These are phyloP conservation scores for Rhynchospora breviuscula DNA, from an alignment of 176 grass and related monocot genomes.

Conservation along the genomic window DNA sequence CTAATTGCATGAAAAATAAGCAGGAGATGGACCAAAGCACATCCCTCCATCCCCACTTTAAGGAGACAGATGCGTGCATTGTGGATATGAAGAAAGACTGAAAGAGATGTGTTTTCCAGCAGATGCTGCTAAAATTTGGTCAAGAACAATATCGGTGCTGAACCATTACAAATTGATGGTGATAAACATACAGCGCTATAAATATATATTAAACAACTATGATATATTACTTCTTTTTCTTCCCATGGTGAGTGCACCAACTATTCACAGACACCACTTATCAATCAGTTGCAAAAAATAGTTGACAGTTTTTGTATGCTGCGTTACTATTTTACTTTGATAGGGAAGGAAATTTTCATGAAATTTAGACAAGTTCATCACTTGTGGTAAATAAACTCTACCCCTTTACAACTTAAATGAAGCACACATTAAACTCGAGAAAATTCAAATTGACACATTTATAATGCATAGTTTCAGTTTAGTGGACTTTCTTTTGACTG, in stretches of 20 bases:
- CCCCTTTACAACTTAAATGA: neutral
- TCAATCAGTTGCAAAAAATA: neutral
- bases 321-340: neutral
- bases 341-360: neutral
- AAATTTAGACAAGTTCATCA: neutral
- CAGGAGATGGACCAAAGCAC: neutral
- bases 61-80: neutral
- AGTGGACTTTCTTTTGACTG: neutral
- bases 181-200: neutral
- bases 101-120: neutral
- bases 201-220: neutral
- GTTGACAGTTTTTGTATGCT: neutral
- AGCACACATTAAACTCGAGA: neutral
- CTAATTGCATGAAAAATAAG: neutral
- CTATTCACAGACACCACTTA: no score
- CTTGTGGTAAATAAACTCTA: neutral
- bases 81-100: neutral
- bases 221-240: neutral
- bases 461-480: neutral
- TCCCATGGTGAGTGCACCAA: no score
- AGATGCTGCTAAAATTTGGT: neutral
- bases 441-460: neutral
- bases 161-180: neutral
- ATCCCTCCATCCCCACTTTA: neutral
- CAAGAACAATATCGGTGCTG: neutral